Base-by-base conservation (phyloP, 352 stramenopile genomes). In the Phytophthora megakarya region DNA sequence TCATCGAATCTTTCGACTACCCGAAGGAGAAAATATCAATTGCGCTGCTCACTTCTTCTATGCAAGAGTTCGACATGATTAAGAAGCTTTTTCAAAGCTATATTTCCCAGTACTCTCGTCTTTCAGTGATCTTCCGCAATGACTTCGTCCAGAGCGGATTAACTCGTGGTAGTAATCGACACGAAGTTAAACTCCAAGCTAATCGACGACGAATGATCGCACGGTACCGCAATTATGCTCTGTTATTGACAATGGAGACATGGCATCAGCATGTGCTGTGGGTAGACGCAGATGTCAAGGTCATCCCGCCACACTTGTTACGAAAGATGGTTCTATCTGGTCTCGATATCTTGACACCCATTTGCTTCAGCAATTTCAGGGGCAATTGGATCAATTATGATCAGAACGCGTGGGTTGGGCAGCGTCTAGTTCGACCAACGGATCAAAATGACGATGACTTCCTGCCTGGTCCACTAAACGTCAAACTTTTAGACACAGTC, bases 231-330 rank as follows among this genome's bases (percentile, higher is more conserved):
- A 86, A 86, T 54, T 77, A 68, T 22, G 67, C 70, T 30, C 46
- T 83, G 15, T 37, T 76, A 1, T 67, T 61, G n/a, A 75, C 60
- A 6, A 45, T 86, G 16, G 46, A 75, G 51, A 37, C 49, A 38
- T 81, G 72, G 68, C 65, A 83, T 44, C 47, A 76, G 35, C 69
- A 81, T 26, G 76, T 85, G 10, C 21, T 85, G 30, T 85, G 68
- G 70, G 44, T 83, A 8, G 77, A 86, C 30, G 69, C 68, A 32
- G 77, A 86, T 25, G 67, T 81, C 32, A 42, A 61, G 23, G 13
- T 59, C 12, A 49, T 81, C 39, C 67, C 70, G 4, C 1, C 26
- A 21, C 25, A 38, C 3, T 35, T 81, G 0, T n/a, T 76, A 0
- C 37, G 33, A 8, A 80, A 76, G 51, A 81, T 80, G 71, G 58